Conservation (phyloP, 2,329 filamentous ascomycete genomes). For the Hypoxylon sp. region DNA sequence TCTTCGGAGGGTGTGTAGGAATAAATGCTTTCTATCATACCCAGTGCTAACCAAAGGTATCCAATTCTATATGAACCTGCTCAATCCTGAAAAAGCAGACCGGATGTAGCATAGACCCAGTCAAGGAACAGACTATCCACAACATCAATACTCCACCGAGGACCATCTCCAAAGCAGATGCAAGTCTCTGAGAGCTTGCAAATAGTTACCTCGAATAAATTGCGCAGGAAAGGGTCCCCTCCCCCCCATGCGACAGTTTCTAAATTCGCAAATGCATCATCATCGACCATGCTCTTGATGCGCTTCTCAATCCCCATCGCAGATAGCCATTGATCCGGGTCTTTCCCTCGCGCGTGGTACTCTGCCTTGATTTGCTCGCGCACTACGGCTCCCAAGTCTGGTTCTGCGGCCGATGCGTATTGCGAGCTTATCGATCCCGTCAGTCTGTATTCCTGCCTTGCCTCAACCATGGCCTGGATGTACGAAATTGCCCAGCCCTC, state of each 20-base stretch:
- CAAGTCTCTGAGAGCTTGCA: slow-evolving; percentile 38
- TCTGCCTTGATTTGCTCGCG: slow-evolving; percentile 29
- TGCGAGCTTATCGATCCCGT: slow-evolving; percentile 33
- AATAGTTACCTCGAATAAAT: slow-evolving; percentile 20
- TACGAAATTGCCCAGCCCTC: slow-evolving; percentile 23
- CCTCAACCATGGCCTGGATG: slow-evolving; percentile 40
- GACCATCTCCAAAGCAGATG: slow-evolving; percentile 44
- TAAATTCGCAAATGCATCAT: slow-evolving; percentile 21
- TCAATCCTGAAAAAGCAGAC: slow-evolving; percentile 9
- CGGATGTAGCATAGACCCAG: slow-evolving; percentile 29
- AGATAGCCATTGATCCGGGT: slow-evolving; percentile 36
- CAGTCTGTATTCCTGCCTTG: slow-evolving; percentile 35
- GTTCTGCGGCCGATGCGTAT: slow-evolving; percentile 35
- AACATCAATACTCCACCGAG: slow-evolving; percentile 39
- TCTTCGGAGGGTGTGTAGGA: not conserved
- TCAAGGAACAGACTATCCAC: slow-evolving; percentile 38
- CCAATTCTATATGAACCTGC: not conserved
- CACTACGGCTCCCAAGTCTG: slow-evolving; percentile 26
- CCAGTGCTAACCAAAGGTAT: not conserved
- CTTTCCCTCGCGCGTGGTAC: slow-evolving; percentile 33
- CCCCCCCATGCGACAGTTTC: slow-evolving; percentile 27
- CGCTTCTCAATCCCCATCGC: slow-evolving; percentile 31
- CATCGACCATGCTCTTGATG: slow-evolving; percentile 20
- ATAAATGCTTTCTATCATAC: not conserved
- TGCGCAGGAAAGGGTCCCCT: slow-evolving; percentile 20